These are phyloP conservation scores for Conringia planisiliqua DNA, from an alignment of 345 rosid species.

Conservation along the genomic window DNA sequence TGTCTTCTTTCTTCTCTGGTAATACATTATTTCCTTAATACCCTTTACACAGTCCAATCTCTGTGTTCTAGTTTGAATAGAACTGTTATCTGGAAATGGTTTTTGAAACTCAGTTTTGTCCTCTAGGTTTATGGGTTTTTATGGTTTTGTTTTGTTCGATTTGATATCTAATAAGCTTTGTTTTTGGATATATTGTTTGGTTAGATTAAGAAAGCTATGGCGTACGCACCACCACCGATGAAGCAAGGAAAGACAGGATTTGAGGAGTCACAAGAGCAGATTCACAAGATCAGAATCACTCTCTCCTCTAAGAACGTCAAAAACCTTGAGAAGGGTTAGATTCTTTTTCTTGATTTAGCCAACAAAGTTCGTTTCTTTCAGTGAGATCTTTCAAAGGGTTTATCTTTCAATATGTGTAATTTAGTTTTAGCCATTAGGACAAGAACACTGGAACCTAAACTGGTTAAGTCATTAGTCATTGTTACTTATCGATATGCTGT, in stretches of 20 bases:
- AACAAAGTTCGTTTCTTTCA: not conserved
- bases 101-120: not conserved
- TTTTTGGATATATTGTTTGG: not conserved
- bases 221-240: constrained; percentile 40
- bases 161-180: not conserved
- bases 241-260: constrained; percentile 57
- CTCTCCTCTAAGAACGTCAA: constrained; percentile 70
- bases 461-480: not conserved
- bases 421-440: not conserved
- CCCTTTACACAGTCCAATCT: not conserved
- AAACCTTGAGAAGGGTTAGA: constrained; percentile 65
- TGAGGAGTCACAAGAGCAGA: constrained; percentile 61
- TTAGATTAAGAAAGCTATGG: constrained; percentile 31
- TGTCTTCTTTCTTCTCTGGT: not conserved
- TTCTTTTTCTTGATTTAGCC: not conserved
- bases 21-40: no score
- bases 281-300: constrained; percentile 74
- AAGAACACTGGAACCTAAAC: not conserved
- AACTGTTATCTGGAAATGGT: not conserved
- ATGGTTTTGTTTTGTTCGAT: not conserved
- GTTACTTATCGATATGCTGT: not conserved
- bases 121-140: not conserved
- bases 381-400: not conserved
- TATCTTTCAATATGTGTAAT: not conserved
- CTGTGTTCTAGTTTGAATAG: not conserved